Percentiles rank a stretch among this genome's conserved stretches.
Conservation (phyloP, 148 eudicot genomes). For the Cornus florida region DNA sequence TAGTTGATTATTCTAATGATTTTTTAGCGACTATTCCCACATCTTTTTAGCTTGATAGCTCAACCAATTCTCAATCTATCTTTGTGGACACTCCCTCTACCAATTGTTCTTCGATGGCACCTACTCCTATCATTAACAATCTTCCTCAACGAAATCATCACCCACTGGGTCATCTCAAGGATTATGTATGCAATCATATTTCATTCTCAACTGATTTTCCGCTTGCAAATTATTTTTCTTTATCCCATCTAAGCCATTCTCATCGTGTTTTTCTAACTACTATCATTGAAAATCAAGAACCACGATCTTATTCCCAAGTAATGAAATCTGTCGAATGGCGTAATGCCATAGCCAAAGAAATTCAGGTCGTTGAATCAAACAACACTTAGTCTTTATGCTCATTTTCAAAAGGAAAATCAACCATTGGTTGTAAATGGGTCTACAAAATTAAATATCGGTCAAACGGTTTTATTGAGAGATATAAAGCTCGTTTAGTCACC, state of each 20-base stretch:
- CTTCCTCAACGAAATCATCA: background rate
- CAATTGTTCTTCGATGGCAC: too few species aligned
- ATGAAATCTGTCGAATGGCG: too few species aligned
- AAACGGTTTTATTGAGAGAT: background rate
- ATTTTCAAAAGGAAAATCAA: background rate
- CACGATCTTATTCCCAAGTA: background rate
- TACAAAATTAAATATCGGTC: background rate
- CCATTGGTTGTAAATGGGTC: background rate
- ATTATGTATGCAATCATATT: constrained; percentile 2
- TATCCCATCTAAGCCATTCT: background rate
- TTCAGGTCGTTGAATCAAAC: background rate
- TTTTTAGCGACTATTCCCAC: background rate
- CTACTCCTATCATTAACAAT: too few species aligned
- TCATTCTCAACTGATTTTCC: background rate
- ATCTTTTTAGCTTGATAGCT: too few species aligned
- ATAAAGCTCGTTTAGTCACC: background rate
- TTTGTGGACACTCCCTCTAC: too few species aligned
- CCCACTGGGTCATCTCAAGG: background rate
- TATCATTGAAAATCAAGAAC: background rate
- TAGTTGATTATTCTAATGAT: background rate
- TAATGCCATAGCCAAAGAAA: background rate
- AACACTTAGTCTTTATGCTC: background rate
- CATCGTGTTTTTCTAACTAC: background rate
- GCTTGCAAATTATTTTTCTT: background rate
- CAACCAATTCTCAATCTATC: too few species aligned